These are phyloP conservation scores for Apiospora phragmitis DNA, from an alignment of 2,329 filamentous ascomycete genomes.

Conservation along the genomic window DNA sequence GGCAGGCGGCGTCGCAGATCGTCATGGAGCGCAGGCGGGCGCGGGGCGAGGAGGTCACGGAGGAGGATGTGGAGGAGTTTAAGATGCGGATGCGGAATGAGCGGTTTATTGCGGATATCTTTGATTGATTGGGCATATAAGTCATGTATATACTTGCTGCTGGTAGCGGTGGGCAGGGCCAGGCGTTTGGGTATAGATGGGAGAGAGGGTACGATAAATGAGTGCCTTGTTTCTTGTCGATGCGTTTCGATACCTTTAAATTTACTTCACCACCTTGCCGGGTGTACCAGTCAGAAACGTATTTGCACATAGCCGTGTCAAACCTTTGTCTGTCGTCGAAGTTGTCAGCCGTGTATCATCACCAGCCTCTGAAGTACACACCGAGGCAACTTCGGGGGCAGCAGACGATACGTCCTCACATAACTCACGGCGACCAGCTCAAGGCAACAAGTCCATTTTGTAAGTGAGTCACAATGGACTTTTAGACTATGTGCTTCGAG, in stretches of 20 bases:
- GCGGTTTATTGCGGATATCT: conserved; percentile 39
- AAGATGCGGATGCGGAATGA: conserved; percentile 26
- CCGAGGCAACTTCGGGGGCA: too few species aligned
- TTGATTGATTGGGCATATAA: conserved; percentile 19
- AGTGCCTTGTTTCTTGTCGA: background rate
- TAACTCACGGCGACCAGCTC: too few species aligned
- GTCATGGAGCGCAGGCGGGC: conserved; percentile 22
- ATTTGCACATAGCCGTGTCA: too few species aligned
- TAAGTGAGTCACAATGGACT: background rate
- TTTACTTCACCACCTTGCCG: too few species aligned
- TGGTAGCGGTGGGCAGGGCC: background rate
- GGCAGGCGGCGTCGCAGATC: conserved; percentile 32
- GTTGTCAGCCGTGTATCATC: too few species aligned
- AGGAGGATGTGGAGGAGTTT: conserved; percentile 23
- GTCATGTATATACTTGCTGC: background rate
- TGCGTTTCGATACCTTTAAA: background rate
- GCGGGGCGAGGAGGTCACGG: conserved; percentile 13
- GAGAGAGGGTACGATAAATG: background rate
- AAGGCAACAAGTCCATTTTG: too few species aligned
- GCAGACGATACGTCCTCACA: too few species aligned
- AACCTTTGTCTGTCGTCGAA: too few species aligned
- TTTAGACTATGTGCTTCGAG: too few species aligned
- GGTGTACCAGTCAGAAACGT: too few species aligned
- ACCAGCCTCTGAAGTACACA: too few species aligned
- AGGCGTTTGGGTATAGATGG: background rate